Conservation (phyloP, 352 stramenopile genomes). For the Globisporangium ultimum region DNA sequence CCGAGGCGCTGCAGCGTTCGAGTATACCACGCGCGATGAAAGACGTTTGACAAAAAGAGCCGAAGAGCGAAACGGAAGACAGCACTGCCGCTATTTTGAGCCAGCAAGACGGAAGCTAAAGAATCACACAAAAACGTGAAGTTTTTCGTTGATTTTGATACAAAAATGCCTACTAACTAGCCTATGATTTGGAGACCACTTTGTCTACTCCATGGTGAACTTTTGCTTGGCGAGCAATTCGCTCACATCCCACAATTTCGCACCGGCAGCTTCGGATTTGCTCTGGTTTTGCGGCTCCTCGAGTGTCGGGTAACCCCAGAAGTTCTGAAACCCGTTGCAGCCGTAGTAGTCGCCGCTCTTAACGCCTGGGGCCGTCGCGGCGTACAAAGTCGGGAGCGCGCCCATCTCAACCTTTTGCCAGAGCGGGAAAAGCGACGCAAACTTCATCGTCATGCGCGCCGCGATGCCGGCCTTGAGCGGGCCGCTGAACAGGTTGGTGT, state of each 20-base stretch:
- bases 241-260: slow-evolving; percentile 37
- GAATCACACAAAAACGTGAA: no score
- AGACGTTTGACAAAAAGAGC: no score
- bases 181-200: no score
- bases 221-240: slow-evolving; percentile 30
- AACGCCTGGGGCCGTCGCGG: slow-evolving; percentile 24
- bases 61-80: no score
- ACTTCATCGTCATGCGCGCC: slow-evolving; percentile 20
- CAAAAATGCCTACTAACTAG: no score
- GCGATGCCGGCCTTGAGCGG: slow-evolving; percentile 24
- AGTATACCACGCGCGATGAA: no score
- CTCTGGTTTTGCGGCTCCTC: slow-evolving; percentile 26
- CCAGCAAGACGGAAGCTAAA: no score
- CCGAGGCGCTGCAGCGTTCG: no score
- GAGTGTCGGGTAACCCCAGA: slow-evolving; percentile 32
- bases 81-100: no score
- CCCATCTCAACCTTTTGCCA: slow-evolving; percentile 41
- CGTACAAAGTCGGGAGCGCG: slow-evolving; percentile 38
- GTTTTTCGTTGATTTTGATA: no score
- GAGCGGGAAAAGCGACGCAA: slow-evolving; percentile 30
- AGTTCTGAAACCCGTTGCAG: slow-evolving; percentile 20
- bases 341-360: slow-evolving; percentile 31
- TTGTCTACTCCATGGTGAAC: slow-evolving; percentile 21
- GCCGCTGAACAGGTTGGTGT: slow-evolving; percentile 33
- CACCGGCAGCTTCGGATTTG: slow-evolving; percentile 24